These are phyloP conservation scores for Fusarium sp. DNA, from an alignment of 2,329 filamentous ascomycete species.

Conservation along the genomic window DNA sequence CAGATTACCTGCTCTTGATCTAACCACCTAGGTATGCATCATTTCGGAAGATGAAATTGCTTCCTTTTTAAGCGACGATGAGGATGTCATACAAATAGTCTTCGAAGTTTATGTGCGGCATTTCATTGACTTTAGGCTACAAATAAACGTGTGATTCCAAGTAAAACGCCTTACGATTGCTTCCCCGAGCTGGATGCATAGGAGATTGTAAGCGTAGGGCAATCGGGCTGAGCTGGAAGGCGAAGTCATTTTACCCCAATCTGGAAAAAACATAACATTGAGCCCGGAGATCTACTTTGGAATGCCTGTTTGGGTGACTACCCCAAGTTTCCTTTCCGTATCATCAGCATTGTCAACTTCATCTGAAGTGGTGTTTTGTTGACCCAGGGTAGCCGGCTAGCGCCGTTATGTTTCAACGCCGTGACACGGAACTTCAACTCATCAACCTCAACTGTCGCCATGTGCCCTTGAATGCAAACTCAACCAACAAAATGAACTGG, in stretches of 20 bases:
- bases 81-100: conserved; percentile 3
- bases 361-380: background rate
- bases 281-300: background rate
- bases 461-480: background rate
- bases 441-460: conserved; percentile 1
- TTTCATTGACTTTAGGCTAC: conserved; percentile 20
- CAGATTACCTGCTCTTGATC: conserved; percentile 32
- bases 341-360: background rate
- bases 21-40: conserved; percentile 12
- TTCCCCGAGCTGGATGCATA: background rate
- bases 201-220: background rate
- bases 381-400: conserved; percentile 28
- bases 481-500: background rate
- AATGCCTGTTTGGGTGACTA: background rate
- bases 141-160: conserved; percentile 1
- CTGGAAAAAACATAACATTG: background rate
- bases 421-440: background rate
- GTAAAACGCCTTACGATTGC: background rate
- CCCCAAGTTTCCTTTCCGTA: background rate
- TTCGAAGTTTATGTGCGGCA: background rate
- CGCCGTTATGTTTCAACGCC: background rate
- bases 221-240: background rate
- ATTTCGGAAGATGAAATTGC: conserved; percentile 10
- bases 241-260: background rate
- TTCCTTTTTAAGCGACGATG: conserved; percentile 16